A percentile compares a stretch with the other conserved stretches of the same genome.
Conservation (phyloP, 495 filamentous ascomycete genomes). For the Xylaria longipes region DNA sequence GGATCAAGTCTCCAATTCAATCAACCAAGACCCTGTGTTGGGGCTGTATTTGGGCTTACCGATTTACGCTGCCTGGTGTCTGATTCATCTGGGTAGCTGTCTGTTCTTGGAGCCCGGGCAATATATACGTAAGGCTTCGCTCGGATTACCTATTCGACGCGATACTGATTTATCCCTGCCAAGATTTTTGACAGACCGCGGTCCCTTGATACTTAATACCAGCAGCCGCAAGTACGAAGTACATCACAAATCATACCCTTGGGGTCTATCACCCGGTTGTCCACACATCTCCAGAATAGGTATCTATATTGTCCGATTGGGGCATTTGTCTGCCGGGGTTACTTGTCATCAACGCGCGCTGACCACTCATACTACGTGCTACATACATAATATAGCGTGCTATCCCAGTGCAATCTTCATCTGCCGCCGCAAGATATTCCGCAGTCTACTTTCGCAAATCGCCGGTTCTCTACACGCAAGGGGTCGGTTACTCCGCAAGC, state of each 20-base stretch:
- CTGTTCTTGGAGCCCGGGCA: neutral
- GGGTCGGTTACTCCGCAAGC: constrained; percentile 6
- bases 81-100: neutral
- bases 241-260: constrained; percentile 8
- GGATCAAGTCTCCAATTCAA: neutral
- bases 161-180: constrained; percentile 10
- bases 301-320: neutral
- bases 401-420: neutral
- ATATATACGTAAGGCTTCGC: constrained; percentile 3
- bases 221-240: neutral
- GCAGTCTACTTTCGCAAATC: neutral
- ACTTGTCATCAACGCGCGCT: neutral
- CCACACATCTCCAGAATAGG: constrained; percentile 12
- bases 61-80: neutral
- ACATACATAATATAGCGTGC: constrained; percentile 9
- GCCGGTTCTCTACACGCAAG: neutral
- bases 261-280: constrained; percentile 8
- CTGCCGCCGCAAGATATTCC: constrained; percentile 12
- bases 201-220: neutral
- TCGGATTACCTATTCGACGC: neutral
- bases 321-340: neutral
- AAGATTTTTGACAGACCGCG: constrained; percentile 5
- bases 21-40: constrained; percentile 2
- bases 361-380: neutral
- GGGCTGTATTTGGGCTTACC: neutral